Evolutionary conservation across 75 land plant genomes (phyloP).

Genomic region (Chamaecyparis obtusa): DNA sequence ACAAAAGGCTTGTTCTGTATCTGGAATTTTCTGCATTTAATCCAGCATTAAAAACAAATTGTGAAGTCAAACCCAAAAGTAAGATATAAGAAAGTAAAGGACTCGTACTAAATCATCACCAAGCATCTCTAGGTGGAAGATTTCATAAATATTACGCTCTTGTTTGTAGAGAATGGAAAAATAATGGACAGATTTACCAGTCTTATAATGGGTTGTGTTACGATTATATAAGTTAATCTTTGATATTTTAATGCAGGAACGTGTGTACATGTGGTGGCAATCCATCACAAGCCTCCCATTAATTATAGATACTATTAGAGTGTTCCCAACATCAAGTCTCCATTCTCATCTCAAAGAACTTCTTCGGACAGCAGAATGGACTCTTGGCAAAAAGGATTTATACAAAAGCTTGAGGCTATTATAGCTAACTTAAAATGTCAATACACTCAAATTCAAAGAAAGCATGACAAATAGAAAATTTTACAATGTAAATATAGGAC

Average conservation of each 20-base stretch:
- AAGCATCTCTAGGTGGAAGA: background rate
- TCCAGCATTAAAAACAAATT: background rate
- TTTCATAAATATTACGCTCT: background rate
- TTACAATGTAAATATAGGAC: background rate
- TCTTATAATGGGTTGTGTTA: background rate
- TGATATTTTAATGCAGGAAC: background rate
- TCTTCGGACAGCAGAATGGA: background rate
- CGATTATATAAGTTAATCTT: background rate
- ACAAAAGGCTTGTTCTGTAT: background rate
- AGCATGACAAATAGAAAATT: background rate
- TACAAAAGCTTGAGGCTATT: background rate
- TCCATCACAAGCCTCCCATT: background rate
- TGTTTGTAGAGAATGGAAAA: background rate
- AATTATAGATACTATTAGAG: background rate
- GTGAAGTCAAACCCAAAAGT: background rate
- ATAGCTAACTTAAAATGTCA: background rate
- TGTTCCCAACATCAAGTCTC: background rate
- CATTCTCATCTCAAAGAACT: background rate
- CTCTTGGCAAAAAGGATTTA: background rate
- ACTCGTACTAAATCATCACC: background rate
- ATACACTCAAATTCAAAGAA: background rate
- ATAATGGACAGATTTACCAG: background rate
- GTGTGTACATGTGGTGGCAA: background rate
- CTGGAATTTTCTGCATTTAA: background rate
- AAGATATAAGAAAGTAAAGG: background rate